Evolutionary conservation across 2,329 filamentous ascomycete genomes (phyloP).

Genomic region (Dendryphion nanum): DNA sequence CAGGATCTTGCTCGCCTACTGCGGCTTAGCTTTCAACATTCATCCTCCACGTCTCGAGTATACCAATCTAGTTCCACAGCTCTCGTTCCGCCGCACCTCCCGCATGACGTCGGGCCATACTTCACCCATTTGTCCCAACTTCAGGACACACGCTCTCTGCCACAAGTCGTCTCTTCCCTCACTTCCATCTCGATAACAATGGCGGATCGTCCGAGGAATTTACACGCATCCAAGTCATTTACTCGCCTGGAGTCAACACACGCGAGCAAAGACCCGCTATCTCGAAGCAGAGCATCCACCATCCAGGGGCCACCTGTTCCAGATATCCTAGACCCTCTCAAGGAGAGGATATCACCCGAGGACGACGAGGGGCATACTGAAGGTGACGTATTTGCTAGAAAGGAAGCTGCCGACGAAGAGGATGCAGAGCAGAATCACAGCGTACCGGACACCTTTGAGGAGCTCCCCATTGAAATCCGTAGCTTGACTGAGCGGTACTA

Average conservation of each 20-base stretch:
- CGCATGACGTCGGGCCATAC: constrained; percentile 31
- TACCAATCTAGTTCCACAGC: too few relatives aligned
- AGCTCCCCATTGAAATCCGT: constrained; percentile 90
- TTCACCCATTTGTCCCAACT: background rate
- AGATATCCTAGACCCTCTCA: constrained; percentile 44
- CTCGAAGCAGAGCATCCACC: constrained; percentile 47
- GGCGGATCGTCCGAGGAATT: constrained; percentile 32
- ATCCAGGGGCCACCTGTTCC: constrained; percentile 44
- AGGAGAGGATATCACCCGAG: constrained; percentile 36
- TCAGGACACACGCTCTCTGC: background rate
- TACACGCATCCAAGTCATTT: constrained; percentile 49
- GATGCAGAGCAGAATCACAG: constrained; percentile 26
- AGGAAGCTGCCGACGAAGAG: constrained; percentile 35
- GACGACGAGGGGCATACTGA: constrained; percentile 26
- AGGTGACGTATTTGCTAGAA: constrained; percentile 43
- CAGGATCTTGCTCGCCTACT: too few relatives aligned
- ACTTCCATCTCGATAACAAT: constrained; percentile 20
- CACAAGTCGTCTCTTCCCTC: constrained; percentile 15
- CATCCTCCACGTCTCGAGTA: too few relatives aligned
- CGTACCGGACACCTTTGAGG: constrained; percentile 70
- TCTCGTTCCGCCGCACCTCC: constrained; percentile 14
- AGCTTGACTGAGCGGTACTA: constrained; percentile 80
- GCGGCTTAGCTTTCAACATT: too few relatives aligned
- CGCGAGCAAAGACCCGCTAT: constrained; percentile 27
- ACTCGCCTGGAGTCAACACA: constrained; percentile 45